phyloP scores from a whole-genome alignment of 352 stramenopile species.

The Phytophthora sojae region DNA sequence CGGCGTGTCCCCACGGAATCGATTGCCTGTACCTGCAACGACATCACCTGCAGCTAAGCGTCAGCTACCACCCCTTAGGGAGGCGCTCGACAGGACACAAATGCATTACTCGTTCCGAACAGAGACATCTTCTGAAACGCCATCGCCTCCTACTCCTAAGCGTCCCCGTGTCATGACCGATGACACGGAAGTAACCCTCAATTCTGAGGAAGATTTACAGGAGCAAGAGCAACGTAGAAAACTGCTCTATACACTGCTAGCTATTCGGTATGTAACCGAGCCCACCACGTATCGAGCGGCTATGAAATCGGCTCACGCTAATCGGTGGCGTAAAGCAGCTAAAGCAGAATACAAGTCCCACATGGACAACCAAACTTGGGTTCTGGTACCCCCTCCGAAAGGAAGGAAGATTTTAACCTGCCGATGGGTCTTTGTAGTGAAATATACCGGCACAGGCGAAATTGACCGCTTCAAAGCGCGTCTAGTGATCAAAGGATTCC shows the following conservation, averaged over 20 bases:
- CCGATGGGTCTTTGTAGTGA: too few relatives aligned
- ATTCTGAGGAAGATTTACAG: constrained; percentile 11
- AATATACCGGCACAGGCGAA: too few relatives aligned
- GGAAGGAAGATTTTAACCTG: not conserved
- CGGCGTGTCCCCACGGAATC: not conserved
- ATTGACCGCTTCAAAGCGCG: too few relatives aligned
- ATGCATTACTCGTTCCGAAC: constrained; percentile 11
- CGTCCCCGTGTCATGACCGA: not conserved
- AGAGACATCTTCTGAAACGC: not conserved
- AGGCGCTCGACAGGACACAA: not conserved
- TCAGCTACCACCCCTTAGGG: not conserved
- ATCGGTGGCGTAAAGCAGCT: not conserved
- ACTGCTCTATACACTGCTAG: constrained; percentile 1
- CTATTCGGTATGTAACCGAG: constrained; percentile 14
- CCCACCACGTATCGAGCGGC: constrained; percentile 7
- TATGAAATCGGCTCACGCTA: constrained; percentile 5
- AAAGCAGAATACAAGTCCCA: constrained; percentile 14
- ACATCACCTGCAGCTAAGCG: not conserved
- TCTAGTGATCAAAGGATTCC: constrained; percentile 1
- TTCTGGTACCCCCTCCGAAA: constrained; percentile 1
- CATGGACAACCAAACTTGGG: constrained; percentile 12
- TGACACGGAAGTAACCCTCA: not conserved
- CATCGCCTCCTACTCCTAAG: not conserved
- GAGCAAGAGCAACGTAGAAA: constrained; percentile 1
- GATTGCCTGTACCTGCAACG: not conserved